A percentile compares a stretch with the other conserved stretches of the same genome.
phyloP scores from a whole-genome alignment of 495 filamentous ascomycete species.

The Penicillium crystallinum region DNA sequence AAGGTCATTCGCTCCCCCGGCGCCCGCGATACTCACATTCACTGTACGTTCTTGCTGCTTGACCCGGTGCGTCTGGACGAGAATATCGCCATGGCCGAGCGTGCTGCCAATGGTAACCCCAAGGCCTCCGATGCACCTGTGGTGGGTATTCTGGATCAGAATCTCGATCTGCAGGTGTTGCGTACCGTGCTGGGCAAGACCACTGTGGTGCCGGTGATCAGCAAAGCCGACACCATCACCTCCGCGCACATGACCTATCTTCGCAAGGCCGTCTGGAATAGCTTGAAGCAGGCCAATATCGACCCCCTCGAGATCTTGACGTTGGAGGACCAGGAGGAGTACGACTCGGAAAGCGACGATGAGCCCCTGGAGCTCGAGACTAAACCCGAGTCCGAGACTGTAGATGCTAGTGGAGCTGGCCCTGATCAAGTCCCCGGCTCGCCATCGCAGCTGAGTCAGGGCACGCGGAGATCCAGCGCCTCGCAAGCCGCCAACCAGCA shows the following conservation, averaged over 20 bases:
- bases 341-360: conserved; percentile 56
- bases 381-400: conserved; percentile 20
- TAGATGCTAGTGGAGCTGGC: conserved; percentile 26
- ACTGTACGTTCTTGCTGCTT: conserved; percentile 88
- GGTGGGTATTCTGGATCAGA: conserved; percentile 71
- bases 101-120: conserved; percentile 50
- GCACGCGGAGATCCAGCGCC: conserved; percentile 19
- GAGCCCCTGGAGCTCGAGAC: conserved; percentile 25
- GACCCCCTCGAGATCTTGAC: conserved; percentile 85
- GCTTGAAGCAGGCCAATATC: conserved; percentile 76
- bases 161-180: conserved; percentile 86
- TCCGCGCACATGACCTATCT: conserved; percentile 88
- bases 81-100: conserved; percentile 66
- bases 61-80: conserved; percentile 83
- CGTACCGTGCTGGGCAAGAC: conserved; percentile 89
- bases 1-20: conserved; percentile 92
- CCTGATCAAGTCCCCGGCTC: background rate
- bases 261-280: conserved; percentile 85
- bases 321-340: conserved; percentile 67
- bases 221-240: conserved; percentile 96
- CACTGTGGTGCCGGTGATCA: conserved; percentile 90
- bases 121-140: conserved; percentile 44
- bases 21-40: conserved; percentile 92
- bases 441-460: conserved; percentile 13
- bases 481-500: conserved; percentile 30